phyloP scores from a whole-genome alignment of 305 asterid genomes.

The Ruellia speciosa region DNA sequence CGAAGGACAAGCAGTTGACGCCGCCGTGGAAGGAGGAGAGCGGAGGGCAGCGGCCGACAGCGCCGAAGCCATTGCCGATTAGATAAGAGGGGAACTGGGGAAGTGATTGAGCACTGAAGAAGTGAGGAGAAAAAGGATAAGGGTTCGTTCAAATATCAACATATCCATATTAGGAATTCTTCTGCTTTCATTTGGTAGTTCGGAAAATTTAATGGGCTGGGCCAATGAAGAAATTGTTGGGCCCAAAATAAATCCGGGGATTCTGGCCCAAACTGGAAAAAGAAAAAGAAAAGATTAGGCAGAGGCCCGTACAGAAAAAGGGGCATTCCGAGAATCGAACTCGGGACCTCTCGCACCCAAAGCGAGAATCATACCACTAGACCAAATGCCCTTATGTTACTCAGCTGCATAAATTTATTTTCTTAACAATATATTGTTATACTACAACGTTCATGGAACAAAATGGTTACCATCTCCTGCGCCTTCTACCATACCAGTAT shows the following conservation, averaged over 20 bases:
- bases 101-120: background rate
- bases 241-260: too few relatives aligned
- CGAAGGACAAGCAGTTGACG: constrained; percentile 17
- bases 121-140: constrained; percentile 23
- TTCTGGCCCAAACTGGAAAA: too few relatives aligned
- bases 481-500: constrained; percentile 60
- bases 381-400: constrained; percentile 55
- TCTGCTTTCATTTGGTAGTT: too few relatives aligned
- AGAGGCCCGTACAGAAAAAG: constrained; percentile 13
- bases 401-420: too few relatives aligned
- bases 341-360: constrained; percentile 97
- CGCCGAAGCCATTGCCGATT: constrained; percentile 41
- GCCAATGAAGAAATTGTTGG: too few relatives aligned
- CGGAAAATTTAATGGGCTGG: too few relatives aligned
- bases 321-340: constrained; percentile 93
- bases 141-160: background rate
- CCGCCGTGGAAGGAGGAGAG: constrained; percentile 22
- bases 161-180: too few relatives aligned
- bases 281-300: too few relatives aligned
- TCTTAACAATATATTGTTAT: too few relatives aligned
- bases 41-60: constrained; percentile 30
- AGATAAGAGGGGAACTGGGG: background rate
- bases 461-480: constrained; percentile 58
- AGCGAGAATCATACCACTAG: constrained; percentile 95
- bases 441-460: too few relatives aligned